These are phyloP conservation scores for sunflower (Helianthus annuus) DNA, from an alignment of 129 eudicot species.

Conservation along the genomic window HanXRQr2.0-SUNRISE NC_035447.2:146598225-146598724, in stretches of 20 bases:
- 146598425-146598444: conserved; percentile 1
- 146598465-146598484: conserved; percentile 17
- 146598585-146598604: conserved; percentile 94
- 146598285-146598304: conserved; percentile 7
- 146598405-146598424: neutral
- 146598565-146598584: conserved; percentile 88
- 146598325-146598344: neutral
- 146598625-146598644: conserved; percentile 95
- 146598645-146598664: conserved; percentile 81
- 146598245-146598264: too few species aligned
- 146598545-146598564: conserved; percentile 85
- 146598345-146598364: neutral
- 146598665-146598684: conserved; percentile 94
- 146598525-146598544: conserved; percentile 92
- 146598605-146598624: conserved; percentile 93
- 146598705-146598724: conserved; percentile 95
- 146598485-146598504: conserved; percentile 36
- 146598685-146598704: conserved; percentile 95
- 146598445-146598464: neutral
- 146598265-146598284: too few species aligned
- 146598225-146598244: too few species aligned
- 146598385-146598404: neutral
- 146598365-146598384: too few species aligned
- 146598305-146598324: neutral
- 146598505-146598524: conserved; percentile 93